Conservation (phyloP, 2,329 filamentous ascomycete species). For the Aspergillus ochraceoroseus region DNA sequence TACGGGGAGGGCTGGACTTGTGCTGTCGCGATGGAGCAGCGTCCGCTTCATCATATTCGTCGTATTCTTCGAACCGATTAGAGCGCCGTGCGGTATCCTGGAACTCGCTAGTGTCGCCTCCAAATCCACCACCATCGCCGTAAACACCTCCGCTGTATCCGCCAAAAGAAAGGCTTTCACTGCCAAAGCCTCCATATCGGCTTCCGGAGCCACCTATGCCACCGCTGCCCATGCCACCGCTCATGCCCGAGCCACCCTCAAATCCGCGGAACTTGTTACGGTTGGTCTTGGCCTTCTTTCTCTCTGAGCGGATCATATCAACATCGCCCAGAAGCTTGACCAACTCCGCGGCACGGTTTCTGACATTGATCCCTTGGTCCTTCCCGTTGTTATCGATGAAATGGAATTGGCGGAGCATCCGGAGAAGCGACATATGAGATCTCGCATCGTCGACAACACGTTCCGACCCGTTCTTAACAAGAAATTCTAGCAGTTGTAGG, state of each 20-base stretch:
- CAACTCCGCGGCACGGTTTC: slow-evolving; percentile 92
- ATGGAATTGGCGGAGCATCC: slow-evolving; percentile 98
- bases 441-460: slow-evolving; percentile 95
- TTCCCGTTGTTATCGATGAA: slow-evolving; percentile 95
- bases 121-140: slow-evolving; percentile 92
- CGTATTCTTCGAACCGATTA: slow-evolving; percentile 92
- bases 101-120: slow-evolving; percentile 70
- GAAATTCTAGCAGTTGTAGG: slow-evolving; percentile 90
- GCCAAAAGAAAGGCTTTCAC: slow-evolving; percentile 62
- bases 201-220: slow-evolving; percentile 46
- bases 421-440: slow-evolving; percentile 87
- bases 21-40: slow-evolving; percentile 50
- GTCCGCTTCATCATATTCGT: slow-evolving; percentile 82
- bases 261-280: slow-evolving; percentile 95
- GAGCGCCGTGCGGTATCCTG: slow-evolving; percentile 57
- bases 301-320: slow-evolving; percentile 52
- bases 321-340: slow-evolving; percentile 83
- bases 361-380: slow-evolving; percentile 95
- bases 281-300: slow-evolving; percentile 84
- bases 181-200: slow-evolving; percentile 87
- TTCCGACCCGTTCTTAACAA: slow-evolving; percentile 97
- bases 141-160: slow-evolving; percentile 73
- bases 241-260: slow-evolving; percentile 68
- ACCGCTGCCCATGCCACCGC: slow-evolving; percentile 47
- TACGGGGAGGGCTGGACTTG: slow-evolving; percentile 42